Evolutionary conservation across 108 stramenopile species (phyloP), one percentile per base, ranked within the genome.

Genomic region (Ochromonas danica): DNA sequence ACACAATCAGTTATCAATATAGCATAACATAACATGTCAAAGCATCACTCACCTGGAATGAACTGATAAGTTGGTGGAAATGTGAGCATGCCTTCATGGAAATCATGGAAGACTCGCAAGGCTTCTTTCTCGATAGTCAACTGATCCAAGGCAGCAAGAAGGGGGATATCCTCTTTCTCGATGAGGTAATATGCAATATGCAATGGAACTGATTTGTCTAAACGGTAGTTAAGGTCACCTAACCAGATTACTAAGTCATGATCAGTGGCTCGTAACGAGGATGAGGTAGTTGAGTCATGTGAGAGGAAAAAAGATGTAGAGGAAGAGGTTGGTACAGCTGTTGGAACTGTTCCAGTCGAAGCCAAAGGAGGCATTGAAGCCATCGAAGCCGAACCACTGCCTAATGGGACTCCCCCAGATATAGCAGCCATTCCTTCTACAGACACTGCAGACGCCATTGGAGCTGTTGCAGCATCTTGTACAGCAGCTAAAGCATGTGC

Each of bases 181-280:
- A 78, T 78, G 25, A 62, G 10, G n/a, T 62, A 22, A 39, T 65
- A 78, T 10, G 60, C 78, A 2, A 57, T 45, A 1, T 40, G 3
- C 17, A 78, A 22, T 2, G 31, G 25, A 1, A 78, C 57, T 10
- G 14, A 6, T 43, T 42, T 45, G 14, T 61, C 63, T 28, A 78
- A 57, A 28, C 78, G 78, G 33, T 78, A 78, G 38, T 78, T 78
- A 22, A 78, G 61, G 22, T 78, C 78, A 36, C 78, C 78, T 1
- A 78, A 22, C 10, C 10, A 78, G 61, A 78, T 22, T 1, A 78
- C 61, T 6, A 78, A 22, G n/a, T 78, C 78, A 31, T 78, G 78
- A 65, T 78, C 78, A 22, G 3, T 33, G 3, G 63, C 63, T 51
- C 45, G 45, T 22, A 51, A 22, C 6, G 14, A 14, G 6, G 45